Percentiles rank a stretch among this genome's conserved stretches.
Evolutionary conservation across 2,329 filamentous ascomycete genomes (phyloP).

Genomic region (Epichloe festucae): DNA sequence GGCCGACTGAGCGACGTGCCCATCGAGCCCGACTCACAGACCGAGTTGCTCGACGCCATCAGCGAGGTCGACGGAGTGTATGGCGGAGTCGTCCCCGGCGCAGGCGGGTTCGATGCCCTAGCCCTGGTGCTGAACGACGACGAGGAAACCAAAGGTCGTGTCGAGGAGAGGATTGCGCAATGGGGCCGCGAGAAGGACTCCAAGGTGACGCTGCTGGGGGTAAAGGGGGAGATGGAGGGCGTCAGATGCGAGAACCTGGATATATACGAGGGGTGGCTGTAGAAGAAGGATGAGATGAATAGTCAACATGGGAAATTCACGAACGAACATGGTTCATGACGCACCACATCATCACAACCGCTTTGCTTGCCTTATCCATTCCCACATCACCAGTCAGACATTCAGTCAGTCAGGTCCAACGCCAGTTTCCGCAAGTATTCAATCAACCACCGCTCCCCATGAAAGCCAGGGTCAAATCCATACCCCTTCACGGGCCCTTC

Average conservation of each 20-base stretch:
- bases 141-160: constrained; percentile 41
- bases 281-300: not conserved
- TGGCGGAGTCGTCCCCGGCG: constrained; percentile 85
- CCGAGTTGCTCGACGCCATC: constrained; percentile 66
- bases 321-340: too few species aligned
- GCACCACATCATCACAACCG: too few species aligned
- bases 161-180: constrained; percentile 48
- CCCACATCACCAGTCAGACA: too few species aligned
- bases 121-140: constrained; percentile 68
- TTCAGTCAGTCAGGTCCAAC: too few species aligned
- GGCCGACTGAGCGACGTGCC: constrained; percentile 61
- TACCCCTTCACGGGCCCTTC: too few species aligned
- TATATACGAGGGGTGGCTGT: constrained; percentile 33
- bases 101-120: constrained; percentile 86
- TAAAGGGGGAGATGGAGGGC: constrained; percentile 62
- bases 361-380: too few species aligned
- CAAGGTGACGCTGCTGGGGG: constrained; percentile 54
- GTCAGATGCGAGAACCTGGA: constrained; percentile 32
- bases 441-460: too few species aligned
- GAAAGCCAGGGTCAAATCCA: too few species aligned
- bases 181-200: constrained; percentile 51
- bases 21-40: constrained; percentile 82
- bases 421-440: too few species aligned
- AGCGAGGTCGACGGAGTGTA: constrained; percentile 63
- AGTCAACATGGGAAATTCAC: too few species aligned